Base-by-base conservation (phyloP, 192 early-diverging fungal genomes). In the Entomortierella chlamydospora region DNA sequence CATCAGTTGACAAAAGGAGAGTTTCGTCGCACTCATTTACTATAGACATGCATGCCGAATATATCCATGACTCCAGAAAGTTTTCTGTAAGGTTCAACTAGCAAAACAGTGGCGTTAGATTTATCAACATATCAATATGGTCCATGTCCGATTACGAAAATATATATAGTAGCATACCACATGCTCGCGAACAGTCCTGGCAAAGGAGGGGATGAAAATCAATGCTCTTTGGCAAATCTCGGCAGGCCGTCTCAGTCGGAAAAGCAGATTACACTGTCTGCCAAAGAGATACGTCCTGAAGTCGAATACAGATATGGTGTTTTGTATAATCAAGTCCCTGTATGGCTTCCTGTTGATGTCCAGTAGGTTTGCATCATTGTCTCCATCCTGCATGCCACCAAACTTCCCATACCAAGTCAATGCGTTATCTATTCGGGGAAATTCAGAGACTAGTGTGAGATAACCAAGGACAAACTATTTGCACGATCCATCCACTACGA, bases 211-310 rank as follows among this genome's bases (percentile, higher is more conserved):
- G 41, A 95, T 91, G 62, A 96, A 96, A 10, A 86, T 51, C 69
- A 94, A 88, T 1, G 94, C 91, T 31, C 94, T 83, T 25, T 83
- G 70, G 70, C 89, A 91, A 33, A 94, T 85, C 39, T 93, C 92
- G 20, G 90, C 73, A 29, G 91, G 86, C 10, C 86, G 83, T 28
- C 89, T 84, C 64, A 94, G 67, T 23, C 86, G 86, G 23, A 95
- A 85, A 20, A 98, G 79, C 55, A 99, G 81, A 52, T 88, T 87
- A 47, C 88, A 90, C 69, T 99, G 98, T n/a, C 95, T 83, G 39
- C 93, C 95, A 83, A 98, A 97, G 22, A 99, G 82, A 81, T 99
- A 99, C 61, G 95, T 89, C 59, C 97, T 89, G 68, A 99, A 98
- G 81, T 99, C 98, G 82, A 98, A 99, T 53, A 98, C 92, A 4